A percentile compares a stretch with the other conserved stretches of the same genome.
Conservation (phyloP, 257 asterid species). For the Solanum rostratum region DNA sequence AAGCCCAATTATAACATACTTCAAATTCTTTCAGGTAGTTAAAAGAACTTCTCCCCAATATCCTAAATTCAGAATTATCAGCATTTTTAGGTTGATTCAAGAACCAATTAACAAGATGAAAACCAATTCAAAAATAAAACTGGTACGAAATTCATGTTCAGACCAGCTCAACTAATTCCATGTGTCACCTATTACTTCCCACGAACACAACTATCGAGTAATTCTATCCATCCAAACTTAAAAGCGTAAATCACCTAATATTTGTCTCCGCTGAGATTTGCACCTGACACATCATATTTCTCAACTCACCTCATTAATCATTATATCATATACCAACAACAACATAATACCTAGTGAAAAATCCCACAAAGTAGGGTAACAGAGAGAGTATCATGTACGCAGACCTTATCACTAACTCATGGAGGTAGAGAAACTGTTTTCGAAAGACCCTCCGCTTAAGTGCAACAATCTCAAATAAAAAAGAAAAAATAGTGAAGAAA, state of each 20-base stretch:
- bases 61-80: not conserved
- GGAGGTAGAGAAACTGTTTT: too few relatives aligned
- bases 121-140: not conserved
- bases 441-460: too few relatives aligned
- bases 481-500: too few relatives aligned
- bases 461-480: too few relatives aligned
- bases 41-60: too few relatives aligned
- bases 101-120: not conserved
- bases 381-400: too few relatives aligned
- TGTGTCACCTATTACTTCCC: not conserved
- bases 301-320: not conserved
- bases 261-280: not conserved
- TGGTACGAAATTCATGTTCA: not conserved
- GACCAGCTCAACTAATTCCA: not conserved
- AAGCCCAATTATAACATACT: not conserved
- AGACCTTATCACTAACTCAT: too few relatives aligned
- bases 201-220: not conserved
- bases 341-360: too few relatives aligned
- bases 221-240: not conserved
- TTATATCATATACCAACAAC: not conserved
- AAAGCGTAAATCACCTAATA: not conserved
- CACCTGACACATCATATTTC: not conserved
- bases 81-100: not conserved
- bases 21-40: too few relatives aligned
- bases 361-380: too few relatives aligned